Evolutionary conservation across 306 rosid genomes (phyloP).

Genomic region (Vicia faba): DNA sequence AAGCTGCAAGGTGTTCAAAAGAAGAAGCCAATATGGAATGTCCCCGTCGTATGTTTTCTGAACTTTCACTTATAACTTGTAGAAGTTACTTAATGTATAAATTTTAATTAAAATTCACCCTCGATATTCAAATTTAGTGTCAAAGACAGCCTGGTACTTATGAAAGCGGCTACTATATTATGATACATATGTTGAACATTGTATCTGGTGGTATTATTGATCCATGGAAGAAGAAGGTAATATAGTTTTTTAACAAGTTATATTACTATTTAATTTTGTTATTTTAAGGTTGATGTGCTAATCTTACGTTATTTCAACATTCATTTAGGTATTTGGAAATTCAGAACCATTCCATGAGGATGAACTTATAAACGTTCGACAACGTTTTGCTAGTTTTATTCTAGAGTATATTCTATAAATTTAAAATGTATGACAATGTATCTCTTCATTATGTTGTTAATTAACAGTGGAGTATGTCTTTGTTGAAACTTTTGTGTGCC

Average conservation of each 20-base stretch:
- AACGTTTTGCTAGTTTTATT: not conserved
- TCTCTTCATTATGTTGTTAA: conserved; percentile 32
- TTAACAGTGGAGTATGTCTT: conserved; percentile 27
- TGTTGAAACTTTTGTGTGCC: conserved; percentile 18
- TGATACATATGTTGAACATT: conserved; percentile 7
- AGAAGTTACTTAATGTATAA: not conserved
- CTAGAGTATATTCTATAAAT: not conserved
- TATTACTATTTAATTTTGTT: not conserved
- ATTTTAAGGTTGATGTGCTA: not conserved
- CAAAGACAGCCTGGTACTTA: conserved; percentile 3
- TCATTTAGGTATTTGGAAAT: conserved; percentile 1
- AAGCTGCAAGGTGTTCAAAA: conserved; percentile 10
- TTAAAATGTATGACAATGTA: conserved; percentile 28
- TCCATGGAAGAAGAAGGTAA: not conserved
- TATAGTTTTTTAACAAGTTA: not conserved
- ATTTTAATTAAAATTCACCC: not conserved
- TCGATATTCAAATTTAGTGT: conserved; percentile 2
- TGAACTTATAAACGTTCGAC: conserved; percentile 1
- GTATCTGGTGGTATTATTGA: not conserved
- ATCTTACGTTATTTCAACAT: not conserved
- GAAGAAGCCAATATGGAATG: conserved; percentile 17
- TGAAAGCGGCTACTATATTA: conserved; percentile 1
- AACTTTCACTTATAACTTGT: conserved; percentile 8
- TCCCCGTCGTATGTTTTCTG: conserved; percentile 2
- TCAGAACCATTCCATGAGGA: not conserved